Evolutionary conservation across 805 yeast genomes (phyloP).

Genomic region (Clavispora carvajalis): DNA sequence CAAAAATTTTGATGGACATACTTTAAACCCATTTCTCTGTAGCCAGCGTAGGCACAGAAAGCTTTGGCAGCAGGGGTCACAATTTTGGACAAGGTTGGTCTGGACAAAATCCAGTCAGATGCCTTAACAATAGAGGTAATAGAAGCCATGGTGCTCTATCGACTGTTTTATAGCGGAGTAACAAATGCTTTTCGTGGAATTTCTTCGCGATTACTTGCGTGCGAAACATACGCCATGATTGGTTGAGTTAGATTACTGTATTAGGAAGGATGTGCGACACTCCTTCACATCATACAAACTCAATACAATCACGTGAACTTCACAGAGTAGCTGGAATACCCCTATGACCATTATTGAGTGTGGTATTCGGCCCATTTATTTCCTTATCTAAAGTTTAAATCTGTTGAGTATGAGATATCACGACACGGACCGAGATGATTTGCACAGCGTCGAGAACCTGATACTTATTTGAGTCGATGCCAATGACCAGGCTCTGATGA

Average conservation of each 20-base stretch:
- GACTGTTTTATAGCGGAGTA: not conserved
- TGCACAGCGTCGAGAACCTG: too few relatives aligned
- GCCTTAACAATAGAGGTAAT: conserved; percentile 66
- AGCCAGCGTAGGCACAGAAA: conserved; percentile 74
- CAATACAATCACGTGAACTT: too few relatives aligned
- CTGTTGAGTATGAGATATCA: too few relatives aligned
- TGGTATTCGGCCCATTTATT: too few relatives aligned
- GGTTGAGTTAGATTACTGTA: conserved; percentile 5
- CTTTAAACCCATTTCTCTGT: conserved; percentile 90
- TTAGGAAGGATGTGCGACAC: conserved; percentile 2
- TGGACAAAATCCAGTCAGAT: conserved; percentile 73
- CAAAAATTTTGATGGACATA: conserved; percentile 15
- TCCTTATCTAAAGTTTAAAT: too few relatives aligned
- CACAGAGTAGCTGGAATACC: too few relatives aligned
- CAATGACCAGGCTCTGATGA: too few relatives aligned
- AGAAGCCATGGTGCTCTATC: conserved; percentile 41
- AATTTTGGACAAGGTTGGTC: conserved; percentile 72
- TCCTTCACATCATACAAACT: not conserved
- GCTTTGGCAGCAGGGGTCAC: conserved; percentile 75
- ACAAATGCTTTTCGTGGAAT: not conserved
- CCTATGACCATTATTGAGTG: too few relatives aligned
- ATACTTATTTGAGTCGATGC: too few relatives aligned
- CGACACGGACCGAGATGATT: too few relatives aligned
- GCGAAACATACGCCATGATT: conserved; percentile 10
- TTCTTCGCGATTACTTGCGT: conserved; percentile 6